Evolutionary conservation across 352 stramenopile species (phyloP), one percentile per base, ranked within the genome.

Genomic region (Pythium graminicola): DNA sequence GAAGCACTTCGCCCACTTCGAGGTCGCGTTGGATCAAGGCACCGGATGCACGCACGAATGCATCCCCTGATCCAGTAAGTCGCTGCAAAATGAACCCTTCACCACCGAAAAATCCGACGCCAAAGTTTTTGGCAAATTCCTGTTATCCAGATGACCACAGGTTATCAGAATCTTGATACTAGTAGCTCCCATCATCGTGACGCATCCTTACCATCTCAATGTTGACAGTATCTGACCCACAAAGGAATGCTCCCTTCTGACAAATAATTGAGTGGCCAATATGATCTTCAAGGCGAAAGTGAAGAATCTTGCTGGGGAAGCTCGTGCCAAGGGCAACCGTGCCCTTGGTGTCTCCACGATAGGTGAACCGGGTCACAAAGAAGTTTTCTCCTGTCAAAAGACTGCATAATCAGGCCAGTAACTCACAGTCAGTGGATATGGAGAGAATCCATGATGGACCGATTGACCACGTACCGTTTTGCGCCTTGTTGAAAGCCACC

Each of bases 11-110:
- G 17, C 84, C 89, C 47, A 86, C 83, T 20, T 73, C 60, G 8
- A 98, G 66, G 36, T 95, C 82, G 43, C 85, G 85, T 49, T 81
- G 63, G 33, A 97, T 96, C 13, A 98, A 58, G 6, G 87, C 70
- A 10, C 93, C 93, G 26, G 84, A 94, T 6, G 84, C 93, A 40
- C 94, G 93, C 22, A 98, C 73, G 43, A 97, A 85, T 0, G 93
- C 90, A 51, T 97, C 91, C 6, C 90, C 93, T 8, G 73, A 67
- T 4, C 89, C 91, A 2, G 81, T 90, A n/a, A 98, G 62, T 4
- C 84, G 74, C 75, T 98, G 90, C 26, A 97, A 57, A 28, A 97
- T 92, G 63, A 98, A 98, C 5, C 91, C 93, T 80, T 97, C 86
- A 9, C 93, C 90, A 22, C 93, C 91, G 71, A 98, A 98, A 57